Base-by-base conservation (phyloP, 352 stramenopile genomes). In the Phytophthora crassamura region DNA sequence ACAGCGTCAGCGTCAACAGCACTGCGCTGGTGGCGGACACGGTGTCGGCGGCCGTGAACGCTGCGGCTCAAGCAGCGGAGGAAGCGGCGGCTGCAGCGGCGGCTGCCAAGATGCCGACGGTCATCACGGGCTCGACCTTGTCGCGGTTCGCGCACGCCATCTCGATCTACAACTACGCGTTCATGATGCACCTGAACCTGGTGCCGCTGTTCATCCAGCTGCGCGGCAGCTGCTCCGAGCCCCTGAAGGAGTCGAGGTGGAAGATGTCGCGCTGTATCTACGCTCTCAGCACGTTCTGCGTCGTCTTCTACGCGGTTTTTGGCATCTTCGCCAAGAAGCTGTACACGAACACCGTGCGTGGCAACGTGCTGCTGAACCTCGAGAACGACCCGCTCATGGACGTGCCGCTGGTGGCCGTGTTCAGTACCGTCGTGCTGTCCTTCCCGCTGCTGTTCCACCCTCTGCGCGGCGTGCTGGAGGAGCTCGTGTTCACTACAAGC, bases 111-210 rank as follows among this genome's bases (percentile, higher is more conserved):
- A 11, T 69, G 15, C 63, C 72, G n/a, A 85, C 74, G 30, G 35
- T 73, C 9, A 65, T 84, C 9, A 38, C 52, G 3, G 80, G 74
- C 11, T 67, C 69, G 2, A 15, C 46, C 0, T 72, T 89, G 25
- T 80, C 72, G 10, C 82, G 80, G 7, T 75, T 82, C 42, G 57
- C 80, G 12, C 80, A 89, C 55, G 65, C 77, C 4, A 65, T 91
- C 39, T 90, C 82, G 18, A 89, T 94, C 67, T 93, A 86, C 75
- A 93, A 86, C 58, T 93, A 89, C 58, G 82, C 82, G n/a, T 94
- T 93, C 67, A 91, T 93, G 82, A 88, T 91, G 78, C 86, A 94
- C 22, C 55, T 94, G 57, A 94, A 94, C 60, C 63, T 94, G 14
- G 59, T 93, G 18, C 84, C 86, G 66, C 69, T 93, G 12, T 93